Evolutionary conservation across 2,329 filamentous ascomycete species (phyloP).

Genomic region (Stemphylium beticola): DNA sequence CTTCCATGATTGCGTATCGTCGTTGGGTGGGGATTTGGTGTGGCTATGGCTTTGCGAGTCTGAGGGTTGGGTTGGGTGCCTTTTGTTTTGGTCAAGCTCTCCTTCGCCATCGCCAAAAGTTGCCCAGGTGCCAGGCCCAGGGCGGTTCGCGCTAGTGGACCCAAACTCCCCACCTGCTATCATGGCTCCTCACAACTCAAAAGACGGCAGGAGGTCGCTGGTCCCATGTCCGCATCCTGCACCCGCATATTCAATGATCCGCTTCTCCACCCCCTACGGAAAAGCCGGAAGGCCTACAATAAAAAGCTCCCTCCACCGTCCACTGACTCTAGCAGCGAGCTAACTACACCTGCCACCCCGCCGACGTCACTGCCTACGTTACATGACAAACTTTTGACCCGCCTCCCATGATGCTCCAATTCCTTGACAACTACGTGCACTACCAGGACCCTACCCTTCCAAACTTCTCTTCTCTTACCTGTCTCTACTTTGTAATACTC

Average conservation of each 20-base stretch:
- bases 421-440: conserved; percentile 36
- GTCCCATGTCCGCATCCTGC: not conserved
- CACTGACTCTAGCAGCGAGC: conserved; percentile 1
- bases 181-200: not conserved
- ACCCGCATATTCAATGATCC: conserved; percentile 5
- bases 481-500: conserved; percentile 38
- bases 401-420: conserved; percentile 29
- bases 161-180: not conserved
- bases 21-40: not conserved
- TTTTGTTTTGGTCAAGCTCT: not conserved
- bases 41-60: not conserved
- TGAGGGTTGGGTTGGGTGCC: too few species aligned
- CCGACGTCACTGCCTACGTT: conserved; percentile 22
- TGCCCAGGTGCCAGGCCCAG: conserved; percentile 13
- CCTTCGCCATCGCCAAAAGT: conserved; percentile 15
- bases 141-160: conserved; percentile 12
- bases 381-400: conserved; percentile 6
- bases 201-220: not conserved
- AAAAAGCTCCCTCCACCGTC: conserved; percentile 2
- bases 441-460: conserved; percentile 42
- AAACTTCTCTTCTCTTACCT: conserved; percentile 37
- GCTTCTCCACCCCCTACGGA: not conserved
- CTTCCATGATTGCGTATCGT: conserved; percentile 48
- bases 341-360: conserved; percentile 13
- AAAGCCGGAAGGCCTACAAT: not conserved